Evolutionary conservation across 495 filamentous ascomycete genomes (phyloP).

Genomic region (Aspergillus incahuasiensis): DNA sequence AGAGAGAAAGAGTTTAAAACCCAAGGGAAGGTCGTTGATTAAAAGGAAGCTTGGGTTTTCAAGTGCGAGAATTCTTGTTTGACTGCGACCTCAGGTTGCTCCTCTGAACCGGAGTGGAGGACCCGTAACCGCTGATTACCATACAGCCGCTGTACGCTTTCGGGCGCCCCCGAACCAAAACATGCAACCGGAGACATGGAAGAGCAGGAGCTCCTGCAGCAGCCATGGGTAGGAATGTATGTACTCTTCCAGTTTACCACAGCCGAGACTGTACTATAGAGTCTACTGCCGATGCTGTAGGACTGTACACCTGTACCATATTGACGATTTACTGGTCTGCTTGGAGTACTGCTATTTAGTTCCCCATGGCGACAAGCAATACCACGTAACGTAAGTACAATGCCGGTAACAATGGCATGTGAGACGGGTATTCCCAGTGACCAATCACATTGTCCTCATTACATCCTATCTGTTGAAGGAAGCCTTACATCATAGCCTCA

Average conservation of each 20-base stretch:
- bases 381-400: slow-evolving; percentile 5
- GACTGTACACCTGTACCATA: not conserved
- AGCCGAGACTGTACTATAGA: not conserved
- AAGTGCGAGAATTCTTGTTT: slow-evolving; percentile 32
- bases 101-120: slow-evolving; percentile 39
- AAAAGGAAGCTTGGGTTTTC: slow-evolving; percentile 42
- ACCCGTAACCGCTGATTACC: slow-evolving; percentile 43
- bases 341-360: not conserved
- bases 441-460: slow-evolving; percentile 16
- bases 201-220: slow-evolving; percentile 1
- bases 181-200: slow-evolving; percentile 30
- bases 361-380: not conserved
- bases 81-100: slow-evolving; percentile 14
- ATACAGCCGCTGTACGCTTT: slow-evolving; percentile 36
- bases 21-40: slow-evolving; percentile 35
- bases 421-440: slow-evolving; percentile 9
- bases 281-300: not conserved
- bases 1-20: slow-evolving; percentile 22
- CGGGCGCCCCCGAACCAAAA: slow-evolving; percentile 19
- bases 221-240: not conserved
- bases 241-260: not conserved
- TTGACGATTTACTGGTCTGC: not conserved
- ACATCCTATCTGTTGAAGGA: slow-evolving; percentile 9
- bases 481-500: slow-evolving; percentile 15
- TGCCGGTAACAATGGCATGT: slow-evolving; percentile 13